A percentile compares a stretch with the other conserved stretches of the same genome.
These are phyloP conservation scores for Didymella segeticola DNA, from an alignment of 2,329 filamentous ascomycete genomes.

Conservation along the genomic window DNA sequence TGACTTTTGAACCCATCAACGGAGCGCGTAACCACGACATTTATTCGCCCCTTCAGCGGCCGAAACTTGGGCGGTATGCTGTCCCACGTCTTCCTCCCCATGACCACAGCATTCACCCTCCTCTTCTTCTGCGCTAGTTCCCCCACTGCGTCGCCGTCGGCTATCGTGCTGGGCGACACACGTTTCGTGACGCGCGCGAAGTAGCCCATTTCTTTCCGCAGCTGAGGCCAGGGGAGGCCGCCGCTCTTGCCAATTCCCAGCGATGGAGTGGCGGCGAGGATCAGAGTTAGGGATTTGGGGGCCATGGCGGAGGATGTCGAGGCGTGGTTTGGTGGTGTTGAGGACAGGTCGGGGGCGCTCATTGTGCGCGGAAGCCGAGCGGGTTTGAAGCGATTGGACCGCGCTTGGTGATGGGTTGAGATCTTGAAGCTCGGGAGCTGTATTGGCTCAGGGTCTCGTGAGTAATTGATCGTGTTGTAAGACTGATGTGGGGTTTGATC, in stretches of 20 bases:
- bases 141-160: slow-evolving; percentile 9
- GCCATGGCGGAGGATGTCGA: slow-evolving; percentile 22
- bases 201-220: slow-evolving; percentile 92
- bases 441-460: background rate
- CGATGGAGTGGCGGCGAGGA: slow-evolving; percentile 88
- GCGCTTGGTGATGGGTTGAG: background rate
- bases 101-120: slow-evolving; percentile 74
- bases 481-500: slow-evolving; percentile 3
- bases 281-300: slow-evolving; percentile 73
- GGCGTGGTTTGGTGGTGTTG: background rate
- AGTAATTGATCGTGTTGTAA: background rate
- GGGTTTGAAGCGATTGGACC: background rate
- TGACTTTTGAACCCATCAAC: slow-evolving; percentile 23
- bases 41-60: slow-evolving; percentile 79
- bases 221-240: slow-evolving; percentile 84
- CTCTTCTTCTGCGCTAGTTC: background rate
- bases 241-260: slow-evolving; percentile 88
- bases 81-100: slow-evolving; percentile 98
- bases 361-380: background rate
- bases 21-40: slow-evolving; percentile 77
- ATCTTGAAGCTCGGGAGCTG: background rate
- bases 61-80: slow-evolving; percentile 80
- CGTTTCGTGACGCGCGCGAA: slow-evolving; percentile 89
- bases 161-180: slow-evolving; percentile 45
- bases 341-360: slow-evolving; percentile 1